A percentile compares a stretch with the other conserved stretches of the same genome.
Conservation (phyloP, 768 basidiomycete genomes). For the Phlebiopsis gigantea region DNA sequence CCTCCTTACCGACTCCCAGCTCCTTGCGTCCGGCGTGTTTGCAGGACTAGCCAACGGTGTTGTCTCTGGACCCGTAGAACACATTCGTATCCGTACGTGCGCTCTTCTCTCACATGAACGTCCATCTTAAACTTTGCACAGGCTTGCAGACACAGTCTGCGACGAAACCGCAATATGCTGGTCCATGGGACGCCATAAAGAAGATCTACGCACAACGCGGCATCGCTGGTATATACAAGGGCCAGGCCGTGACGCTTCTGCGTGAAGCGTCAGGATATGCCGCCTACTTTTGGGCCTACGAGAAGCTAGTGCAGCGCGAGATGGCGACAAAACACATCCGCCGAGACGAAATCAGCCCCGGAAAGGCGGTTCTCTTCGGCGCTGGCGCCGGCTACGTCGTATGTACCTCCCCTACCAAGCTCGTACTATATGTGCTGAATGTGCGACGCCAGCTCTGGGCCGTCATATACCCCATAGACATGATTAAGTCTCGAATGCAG, state of each 20-base stretch:
- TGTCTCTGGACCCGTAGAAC: conserved; percentile 94
- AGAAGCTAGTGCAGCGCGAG: conserved; percentile 85
- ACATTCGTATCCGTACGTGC: conserved; percentile 87
- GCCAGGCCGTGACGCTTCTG: conserved; percentile 82
- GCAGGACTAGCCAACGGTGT: conserved; percentile 90
- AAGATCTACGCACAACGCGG: conserved; percentile 78
- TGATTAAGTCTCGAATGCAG: conserved; percentile 95
- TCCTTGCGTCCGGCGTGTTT: conserved; percentile 70
- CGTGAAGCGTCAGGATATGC: conserved; percentile 83
- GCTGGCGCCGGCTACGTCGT: conserved; percentile 92
- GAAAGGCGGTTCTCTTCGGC: conserved; percentile 81
- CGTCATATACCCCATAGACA: conserved; percentile 93
- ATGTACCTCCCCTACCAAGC: conserved; percentile 25
- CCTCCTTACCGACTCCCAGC: conserved; percentile 54
- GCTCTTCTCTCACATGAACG: neutral
- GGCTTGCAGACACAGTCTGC: conserved; percentile 90
- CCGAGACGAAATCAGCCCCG: conserved; percentile 71
- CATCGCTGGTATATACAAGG: conserved; percentile 85
- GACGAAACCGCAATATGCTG: conserved; percentile 68
- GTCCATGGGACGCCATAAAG: conserved; percentile 83
- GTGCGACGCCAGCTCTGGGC: conserved; percentile 63
- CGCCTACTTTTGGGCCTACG: conserved; percentile 88
- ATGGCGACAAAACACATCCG: conserved; percentile 67
- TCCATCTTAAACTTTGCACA: conserved; percentile 26
- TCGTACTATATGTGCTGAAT: neutral